phyloP scores from a whole-genome alignment of 441 rosid species.

The Isatis lusitanica region DNA sequence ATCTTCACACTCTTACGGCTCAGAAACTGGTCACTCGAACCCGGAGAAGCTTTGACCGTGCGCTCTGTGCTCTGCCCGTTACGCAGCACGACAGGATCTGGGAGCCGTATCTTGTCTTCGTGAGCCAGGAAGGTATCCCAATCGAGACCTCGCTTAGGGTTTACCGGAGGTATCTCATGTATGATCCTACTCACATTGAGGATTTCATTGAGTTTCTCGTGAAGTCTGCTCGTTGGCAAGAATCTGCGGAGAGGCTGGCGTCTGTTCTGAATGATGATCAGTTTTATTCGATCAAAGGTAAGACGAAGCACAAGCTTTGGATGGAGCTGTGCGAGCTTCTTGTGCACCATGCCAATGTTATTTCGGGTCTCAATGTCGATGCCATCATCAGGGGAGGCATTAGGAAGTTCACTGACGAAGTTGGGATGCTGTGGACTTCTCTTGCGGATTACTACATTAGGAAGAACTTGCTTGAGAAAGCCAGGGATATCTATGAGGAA shows the following conservation, averaged over 20 bases:
- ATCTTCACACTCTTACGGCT: slow-evolving; percentile 56
- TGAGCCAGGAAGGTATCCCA: slow-evolving; percentile 78
- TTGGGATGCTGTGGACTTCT: slow-evolving; percentile 91
- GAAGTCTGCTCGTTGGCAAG: slow-evolving; percentile 87
- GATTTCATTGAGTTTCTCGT: slow-evolving; percentile 88
- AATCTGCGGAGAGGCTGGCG: slow-evolving; percentile 80
- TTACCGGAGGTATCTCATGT: slow-evolving; percentile 88
- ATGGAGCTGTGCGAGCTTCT: slow-evolving; percentile 86
- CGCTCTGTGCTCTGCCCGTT: slow-evolving; percentile 88
- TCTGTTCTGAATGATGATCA: slow-evolving; percentile 83
- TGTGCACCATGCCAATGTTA: slow-evolving; percentile 74
- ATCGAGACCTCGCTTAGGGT: slow-evolving; percentile 92
- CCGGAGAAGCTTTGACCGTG: slow-evolving; percentile 70
- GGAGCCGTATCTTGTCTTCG: slow-evolving; percentile 84
- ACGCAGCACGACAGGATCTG: slow-evolving; percentile 92
- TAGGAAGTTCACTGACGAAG: slow-evolving; percentile 87
- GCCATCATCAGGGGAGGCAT: slow-evolving; percentile 95
- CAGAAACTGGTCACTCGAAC: slow-evolving; percentile 67
- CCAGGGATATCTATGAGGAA: slow-evolving; percentile 89
- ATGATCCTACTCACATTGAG: slow-evolving; percentile 87
- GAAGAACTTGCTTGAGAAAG: slow-evolving; percentile 82
- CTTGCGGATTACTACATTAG: slow-evolving; percentile 93
- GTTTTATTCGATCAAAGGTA: slow-evolving; percentile 81
- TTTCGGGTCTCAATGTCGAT: slow-evolving; percentile 88
- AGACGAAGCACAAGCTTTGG: slow-evolving; percentile 87